Conservation (phyloP, 78 protist species). For the Dictyostelium intermedium region DNA sequence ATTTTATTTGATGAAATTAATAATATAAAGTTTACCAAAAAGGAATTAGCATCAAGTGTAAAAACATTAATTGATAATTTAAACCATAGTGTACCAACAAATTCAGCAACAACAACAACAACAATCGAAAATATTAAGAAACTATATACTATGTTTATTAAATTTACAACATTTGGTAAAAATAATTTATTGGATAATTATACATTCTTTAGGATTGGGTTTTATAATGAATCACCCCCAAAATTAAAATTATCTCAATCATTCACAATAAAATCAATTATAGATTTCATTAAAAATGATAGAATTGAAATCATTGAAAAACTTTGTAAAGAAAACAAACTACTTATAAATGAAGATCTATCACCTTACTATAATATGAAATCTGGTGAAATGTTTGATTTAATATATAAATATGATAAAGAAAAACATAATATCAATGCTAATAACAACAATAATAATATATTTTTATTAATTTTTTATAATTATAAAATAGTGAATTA, state of each 20-base stretch:
- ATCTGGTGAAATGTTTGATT: not conserved
- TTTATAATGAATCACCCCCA: not conserved
- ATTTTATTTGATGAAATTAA: not conserved
- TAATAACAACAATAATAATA: too few relatives aligned
- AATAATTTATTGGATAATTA: not conserved
- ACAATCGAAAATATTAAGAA: not conserved
- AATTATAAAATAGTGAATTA: not conserved
- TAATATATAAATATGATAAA: not conserved
- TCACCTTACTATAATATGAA: not conserved
- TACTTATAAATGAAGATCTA: not conserved
- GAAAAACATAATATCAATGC: not conserved
- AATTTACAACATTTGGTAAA: not conserved
- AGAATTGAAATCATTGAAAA: not conserved
- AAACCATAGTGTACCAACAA: not conserved
- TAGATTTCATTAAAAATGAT: not conserved
- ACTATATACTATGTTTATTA: not conserved
- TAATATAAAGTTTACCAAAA: not conserved
- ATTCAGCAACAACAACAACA: not conserved
- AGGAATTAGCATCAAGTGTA: not conserved
- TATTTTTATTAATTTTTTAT: not conserved
- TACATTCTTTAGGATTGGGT: not conserved
- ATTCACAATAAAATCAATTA: not conserved
- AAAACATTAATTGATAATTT: not conserved
- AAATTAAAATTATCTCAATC: not conserved
- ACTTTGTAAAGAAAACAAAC: not conserved